These are phyloP conservation scores for Didymella glomerata DNA, from an alignment of 2,329 filamentous ascomycete genomes.

Conservation along the genomic window DNA sequence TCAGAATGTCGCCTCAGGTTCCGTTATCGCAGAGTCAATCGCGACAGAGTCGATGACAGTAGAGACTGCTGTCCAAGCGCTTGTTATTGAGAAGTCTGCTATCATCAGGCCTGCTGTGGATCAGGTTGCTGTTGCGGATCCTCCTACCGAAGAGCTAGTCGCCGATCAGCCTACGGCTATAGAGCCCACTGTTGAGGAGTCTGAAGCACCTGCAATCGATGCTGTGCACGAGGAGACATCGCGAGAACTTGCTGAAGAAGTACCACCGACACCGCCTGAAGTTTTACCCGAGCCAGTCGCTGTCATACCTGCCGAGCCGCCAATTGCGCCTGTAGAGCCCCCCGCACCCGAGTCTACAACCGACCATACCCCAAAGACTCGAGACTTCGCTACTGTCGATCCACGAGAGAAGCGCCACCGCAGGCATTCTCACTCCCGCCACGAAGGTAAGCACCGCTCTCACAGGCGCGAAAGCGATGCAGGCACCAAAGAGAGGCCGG, in stretches of 20 bases:
- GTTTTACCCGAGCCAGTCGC: background rate
- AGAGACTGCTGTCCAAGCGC: background rate
- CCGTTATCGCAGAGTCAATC: background rate
- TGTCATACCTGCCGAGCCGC: constrained; percentile 1
- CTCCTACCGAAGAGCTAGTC: no score
- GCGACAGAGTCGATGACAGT: background rate
- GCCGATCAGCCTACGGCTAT: background rate
- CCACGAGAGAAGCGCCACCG: constrained; percentile 40
- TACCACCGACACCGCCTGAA: background rate
- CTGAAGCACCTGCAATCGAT: background rate
- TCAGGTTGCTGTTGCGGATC: no score
- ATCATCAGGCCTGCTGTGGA: background rate
- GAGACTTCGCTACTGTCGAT: constrained; percentile 39
- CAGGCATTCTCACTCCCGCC: constrained; percentile 40
- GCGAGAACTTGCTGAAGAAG: background rate
- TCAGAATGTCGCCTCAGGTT: background rate
- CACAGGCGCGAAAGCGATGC: constrained; percentile 45
- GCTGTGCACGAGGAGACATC: background rate
- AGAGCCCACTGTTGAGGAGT: background rate
- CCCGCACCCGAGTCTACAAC: constrained; percentile 1
- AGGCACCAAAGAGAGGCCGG: constrained; percentile 39
- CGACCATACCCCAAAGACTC: constrained; percentile 24
- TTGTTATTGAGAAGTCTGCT: background rate
- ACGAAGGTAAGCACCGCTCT: constrained; percentile 39
- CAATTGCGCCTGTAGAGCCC: background rate